phyloP scores from a whole-genome alignment of 2,329 filamentous ascomycete genomes.

The Ophiostoma himal-ulmi region DNA sequence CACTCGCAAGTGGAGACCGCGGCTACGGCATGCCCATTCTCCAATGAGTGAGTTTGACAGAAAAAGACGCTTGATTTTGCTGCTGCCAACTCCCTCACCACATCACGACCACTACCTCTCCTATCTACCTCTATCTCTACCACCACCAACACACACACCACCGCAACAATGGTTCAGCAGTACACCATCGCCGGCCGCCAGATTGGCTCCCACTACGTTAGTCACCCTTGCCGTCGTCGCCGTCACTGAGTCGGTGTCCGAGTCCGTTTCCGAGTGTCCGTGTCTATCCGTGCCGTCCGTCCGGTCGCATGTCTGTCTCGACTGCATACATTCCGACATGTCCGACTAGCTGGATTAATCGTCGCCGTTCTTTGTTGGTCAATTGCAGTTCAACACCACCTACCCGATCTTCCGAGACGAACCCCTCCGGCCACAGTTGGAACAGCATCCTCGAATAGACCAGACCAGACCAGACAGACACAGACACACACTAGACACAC shows the following conservation, averaged over 20 bases:
- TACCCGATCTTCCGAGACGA: background rate
- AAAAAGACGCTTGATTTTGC: constrained; percentile 22
- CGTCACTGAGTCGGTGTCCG: background rate
- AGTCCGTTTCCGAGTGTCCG: background rate
- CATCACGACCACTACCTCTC: constrained; percentile 1
- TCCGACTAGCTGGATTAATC: background rate
- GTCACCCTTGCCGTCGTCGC: constrained; percentile 30
- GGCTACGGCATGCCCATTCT: background rate
- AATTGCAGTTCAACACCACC: background rate
- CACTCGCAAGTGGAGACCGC: background rate
- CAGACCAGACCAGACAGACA: too few species aligned
- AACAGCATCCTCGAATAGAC: background rate
- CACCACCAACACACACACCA: constrained; percentile 16
- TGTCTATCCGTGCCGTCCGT: background rate
- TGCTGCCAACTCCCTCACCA: constrained; percentile 14
- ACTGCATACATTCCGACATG: too few species aligned
- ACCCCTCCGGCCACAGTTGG: background rate
- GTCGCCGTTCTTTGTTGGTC: background rate
- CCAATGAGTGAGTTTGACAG: background rate
- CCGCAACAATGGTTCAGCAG: constrained; percentile 39
- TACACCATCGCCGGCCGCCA: constrained; percentile 55
- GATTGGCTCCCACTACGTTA: constrained; percentile 56
- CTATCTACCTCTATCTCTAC: background rate
- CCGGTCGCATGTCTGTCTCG: background rate
- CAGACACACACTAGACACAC: background rate